phyloP scores from a whole-genome alignment of 768 basidiomycete genomes.

The Gloeophyllum trabeum region DNA sequence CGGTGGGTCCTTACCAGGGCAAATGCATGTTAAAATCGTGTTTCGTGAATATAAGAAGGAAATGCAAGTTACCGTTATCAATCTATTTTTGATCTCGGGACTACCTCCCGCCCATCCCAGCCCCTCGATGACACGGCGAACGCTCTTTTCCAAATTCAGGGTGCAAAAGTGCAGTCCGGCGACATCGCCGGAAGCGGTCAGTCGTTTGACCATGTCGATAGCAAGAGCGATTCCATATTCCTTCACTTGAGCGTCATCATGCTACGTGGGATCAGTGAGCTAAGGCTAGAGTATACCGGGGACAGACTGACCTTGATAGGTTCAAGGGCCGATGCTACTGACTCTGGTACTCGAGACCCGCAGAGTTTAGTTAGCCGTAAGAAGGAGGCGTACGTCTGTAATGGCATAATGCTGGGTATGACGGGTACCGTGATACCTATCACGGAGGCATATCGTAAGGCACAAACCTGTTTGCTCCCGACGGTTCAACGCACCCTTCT shows the following conservation, averaged over 20 bases:
- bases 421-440: conserved; percentile 84
- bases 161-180: conserved; percentile 91
- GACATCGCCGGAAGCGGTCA: conserved; percentile 44
- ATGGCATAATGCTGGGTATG: conserved; percentile 95
- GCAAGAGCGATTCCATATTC: conserved; percentile 88
- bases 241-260: conserved; percentile 90
- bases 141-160: conserved; percentile 93
- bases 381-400: conserved; percentile 94
- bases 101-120: conserved; percentile 53
- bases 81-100: conserved; percentile 40
- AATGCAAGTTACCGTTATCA: conserved; percentile 45
- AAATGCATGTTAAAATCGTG: not conserved
- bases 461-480: not conserved
- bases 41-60: conserved; percentile 4
- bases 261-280: conserved; percentile 28
- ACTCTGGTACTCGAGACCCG: conserved; percentile 61
- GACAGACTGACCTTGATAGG: conserved; percentile 54
- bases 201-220: conserved; percentile 60
- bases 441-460: conserved; percentile 6
- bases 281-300: not conserved
- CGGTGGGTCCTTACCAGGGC: conserved; percentile 26
- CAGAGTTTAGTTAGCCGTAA: conserved; percentile 84
- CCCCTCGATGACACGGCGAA: conserved; percentile 71
- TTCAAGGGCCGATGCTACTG: conserved; percentile 55
- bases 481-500: conserved; percentile 40